phyloP scores from a whole-genome alignment of 108 stramenopile species.

The Hondaea fermentalgiana region DNA sequence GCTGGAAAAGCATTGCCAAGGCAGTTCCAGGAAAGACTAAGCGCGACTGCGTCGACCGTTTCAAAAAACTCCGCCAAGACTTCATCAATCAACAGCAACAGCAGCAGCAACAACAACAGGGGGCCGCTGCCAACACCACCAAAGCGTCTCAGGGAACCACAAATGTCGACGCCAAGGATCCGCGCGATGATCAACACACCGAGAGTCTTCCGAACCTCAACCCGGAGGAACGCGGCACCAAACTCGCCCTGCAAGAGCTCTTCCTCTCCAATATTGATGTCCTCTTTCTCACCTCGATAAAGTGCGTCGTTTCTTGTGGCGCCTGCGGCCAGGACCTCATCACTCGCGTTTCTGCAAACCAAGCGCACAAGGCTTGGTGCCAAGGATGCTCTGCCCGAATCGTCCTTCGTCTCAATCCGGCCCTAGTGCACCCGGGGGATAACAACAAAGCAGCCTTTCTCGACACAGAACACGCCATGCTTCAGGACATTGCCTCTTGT shows the following conservation, averaged over 20 bases:
- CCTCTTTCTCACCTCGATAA: not conserved
- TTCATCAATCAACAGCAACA: conserved; percentile 29
- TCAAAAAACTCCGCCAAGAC: conserved; percentile 78
- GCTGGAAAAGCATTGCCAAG: conserved; percentile 79
- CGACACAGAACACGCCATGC: not conserved
- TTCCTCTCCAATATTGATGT: not conserved
- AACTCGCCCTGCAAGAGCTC: not conserved
- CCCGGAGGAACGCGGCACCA: not conserved
- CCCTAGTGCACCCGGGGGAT: not conserved
- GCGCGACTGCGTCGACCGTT: conserved; percentile 85
- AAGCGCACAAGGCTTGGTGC: not conserved
- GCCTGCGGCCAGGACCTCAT: not conserved
- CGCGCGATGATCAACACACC: not conserved
- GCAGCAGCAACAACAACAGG: not conserved
- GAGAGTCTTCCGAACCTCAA: not conserved
- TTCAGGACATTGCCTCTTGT: not conserved
- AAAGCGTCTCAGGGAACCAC: no score
- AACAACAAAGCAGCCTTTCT: not conserved
- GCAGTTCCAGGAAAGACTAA: conserved; percentile 76
- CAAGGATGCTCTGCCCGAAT: not conserved
- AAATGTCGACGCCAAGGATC: not conserved
- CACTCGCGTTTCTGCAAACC: not conserved
- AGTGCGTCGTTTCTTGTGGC: not conserved
- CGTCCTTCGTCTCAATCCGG: not conserved
- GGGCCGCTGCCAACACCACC: not conserved